Percentiles rank a stretch among this genome's conserved stretches.
phyloP scores from a whole-genome alignment of 2,329 filamentous ascomycete species.

The Epichloe festucae region DNA sequence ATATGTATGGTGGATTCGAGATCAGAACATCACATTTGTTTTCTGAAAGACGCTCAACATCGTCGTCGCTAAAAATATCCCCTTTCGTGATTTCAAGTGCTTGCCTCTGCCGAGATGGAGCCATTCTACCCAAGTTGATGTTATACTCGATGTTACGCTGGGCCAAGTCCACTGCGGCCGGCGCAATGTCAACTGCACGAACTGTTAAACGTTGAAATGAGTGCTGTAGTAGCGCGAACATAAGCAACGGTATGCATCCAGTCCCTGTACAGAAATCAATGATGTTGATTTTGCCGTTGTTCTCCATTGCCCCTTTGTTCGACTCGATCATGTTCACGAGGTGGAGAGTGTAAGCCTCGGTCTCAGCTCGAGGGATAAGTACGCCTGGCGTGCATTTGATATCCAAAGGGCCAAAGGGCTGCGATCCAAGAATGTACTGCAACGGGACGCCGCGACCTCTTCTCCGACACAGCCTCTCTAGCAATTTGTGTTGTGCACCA shows the following conservation, averaged over 20 bases:
- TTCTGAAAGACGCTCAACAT: constrained; percentile 16
- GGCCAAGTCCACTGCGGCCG: constrained; percentile 51
- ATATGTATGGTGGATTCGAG: constrained; percentile 89
- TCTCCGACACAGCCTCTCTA: constrained; percentile 29
- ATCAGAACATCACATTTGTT: constrained; percentile 52
- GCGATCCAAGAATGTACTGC: constrained; percentile 79
- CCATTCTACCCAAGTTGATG: constrained; percentile 21
- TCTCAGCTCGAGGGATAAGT: constrained; percentile 72
- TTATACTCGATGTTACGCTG: constrained; percentile 53
- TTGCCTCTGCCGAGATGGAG: constrained; percentile 8
- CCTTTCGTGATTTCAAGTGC: constrained; percentile 32
- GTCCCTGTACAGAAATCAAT: constrained; percentile 85
- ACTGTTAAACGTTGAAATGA: constrained; percentile 32
- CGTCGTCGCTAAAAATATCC: constrained; percentile 34
- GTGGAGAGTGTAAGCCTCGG: constrained; percentile 52
- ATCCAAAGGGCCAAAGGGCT: constrained; percentile 77
- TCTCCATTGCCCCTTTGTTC: constrained; percentile 5
- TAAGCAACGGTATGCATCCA: constrained; percentile 74
- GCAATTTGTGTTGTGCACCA: constrained; percentile 13
- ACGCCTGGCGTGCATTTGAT: constrained; percentile 66
- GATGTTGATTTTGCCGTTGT: constrained; percentile 36
- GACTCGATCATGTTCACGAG: constrained; percentile 34
- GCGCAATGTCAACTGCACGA: constrained; percentile 64
- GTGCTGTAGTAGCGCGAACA: constrained; percentile 47
- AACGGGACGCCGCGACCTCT: constrained; percentile 57